phyloP scores from a whole-genome alignment of 805 yeast species.

The Teunomyces aglyptinius region DNA sequence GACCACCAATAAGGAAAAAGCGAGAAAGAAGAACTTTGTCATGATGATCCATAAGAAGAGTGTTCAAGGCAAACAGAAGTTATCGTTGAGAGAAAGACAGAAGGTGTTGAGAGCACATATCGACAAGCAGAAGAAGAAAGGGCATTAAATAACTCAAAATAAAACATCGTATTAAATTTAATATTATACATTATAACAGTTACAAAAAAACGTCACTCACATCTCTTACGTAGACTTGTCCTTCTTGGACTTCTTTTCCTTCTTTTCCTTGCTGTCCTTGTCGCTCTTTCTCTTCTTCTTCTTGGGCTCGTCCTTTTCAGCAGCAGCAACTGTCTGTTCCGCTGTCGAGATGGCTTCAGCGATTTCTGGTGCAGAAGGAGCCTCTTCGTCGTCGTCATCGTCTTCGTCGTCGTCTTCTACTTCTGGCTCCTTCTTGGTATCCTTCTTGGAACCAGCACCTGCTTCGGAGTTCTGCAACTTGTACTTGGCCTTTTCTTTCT shows the following conservation, averaged over 20 bases:
- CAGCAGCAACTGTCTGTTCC: constrained; percentile 5
- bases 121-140: constrained; percentile 87
- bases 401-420: not conserved
- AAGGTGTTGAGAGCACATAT: constrained; percentile 82
- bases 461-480: constrained; percentile 12
- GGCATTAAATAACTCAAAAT: constrained; percentile 39
- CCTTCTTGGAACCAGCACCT: not conserved
- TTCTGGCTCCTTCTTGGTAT: not conserved
- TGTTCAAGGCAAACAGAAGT: constrained; percentile 90
- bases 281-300: constrained; percentile 15
- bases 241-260: constrained; percentile 14
- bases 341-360: constrained; percentile 4
- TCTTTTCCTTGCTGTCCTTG: constrained; percentile 12
- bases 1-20: constrained; percentile 94
- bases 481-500: constrained; percentile 34
- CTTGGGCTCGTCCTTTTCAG: constrained; percentile 5
- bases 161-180: not conserved
- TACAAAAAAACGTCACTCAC: not conserved
- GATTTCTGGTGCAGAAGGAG: not conserved
- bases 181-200: not conserved
- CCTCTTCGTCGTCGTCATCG: not conserved
- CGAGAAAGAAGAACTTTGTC: constrained; percentile 96
- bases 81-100: constrained; percentile 89
- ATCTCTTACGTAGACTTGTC: not conserved
- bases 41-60: constrained; percentile 97